Evolutionary conservation across 768 basidiomycete genomes (phyloP).

Genomic region (Agrocybe praecox): DNA sequence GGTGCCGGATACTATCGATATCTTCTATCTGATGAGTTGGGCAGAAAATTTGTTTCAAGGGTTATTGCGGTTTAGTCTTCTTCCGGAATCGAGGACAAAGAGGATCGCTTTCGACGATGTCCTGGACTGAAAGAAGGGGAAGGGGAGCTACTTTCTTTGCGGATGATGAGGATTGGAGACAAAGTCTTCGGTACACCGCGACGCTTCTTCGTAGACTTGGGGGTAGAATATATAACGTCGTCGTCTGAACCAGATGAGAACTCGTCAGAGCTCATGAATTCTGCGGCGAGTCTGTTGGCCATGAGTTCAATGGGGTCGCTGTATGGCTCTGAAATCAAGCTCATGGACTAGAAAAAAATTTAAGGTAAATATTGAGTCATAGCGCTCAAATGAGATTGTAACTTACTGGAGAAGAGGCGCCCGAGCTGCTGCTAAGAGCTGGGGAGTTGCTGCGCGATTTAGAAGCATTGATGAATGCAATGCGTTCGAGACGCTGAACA

Average conservation of each 20-base stretch:
- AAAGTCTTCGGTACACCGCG: conserved; percentile 11
- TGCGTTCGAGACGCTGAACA: conserved; percentile 50
- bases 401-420: conserved; percentile 23
- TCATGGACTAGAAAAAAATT: conserved; percentile 12
- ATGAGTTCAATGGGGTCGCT: conserved; percentile 30
- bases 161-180: conserved; percentile 3
- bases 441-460: conserved; percentile 32
- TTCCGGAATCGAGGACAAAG: conserved; percentile 28
- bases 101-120: conserved; percentile 24
- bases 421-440: conserved; percentile 16
- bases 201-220: conserved; percentile 1
- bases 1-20: conserved; percentile 9
- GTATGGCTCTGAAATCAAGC: conserved; percentile 25
- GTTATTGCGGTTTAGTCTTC: conserved; percentile 22
- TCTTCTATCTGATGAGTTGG: conserved; percentile 12
- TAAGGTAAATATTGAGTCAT: neutral
- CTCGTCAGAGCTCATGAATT: conserved; percentile 17
- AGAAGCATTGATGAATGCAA: conserved; percentile 51
- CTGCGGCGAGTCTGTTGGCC: conserved; percentile 27
- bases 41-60: conserved; percentile 14
- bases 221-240: conserved; percentile 18
- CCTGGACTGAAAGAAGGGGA: conserved; percentile 20
- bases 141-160: conserved; percentile 7
- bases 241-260: conserved; percentile 21
- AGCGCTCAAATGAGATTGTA: neutral